Base-by-base conservation (phyloP, 2,329 filamentous ascomycete species). In the Cytospora mali region DNA sequence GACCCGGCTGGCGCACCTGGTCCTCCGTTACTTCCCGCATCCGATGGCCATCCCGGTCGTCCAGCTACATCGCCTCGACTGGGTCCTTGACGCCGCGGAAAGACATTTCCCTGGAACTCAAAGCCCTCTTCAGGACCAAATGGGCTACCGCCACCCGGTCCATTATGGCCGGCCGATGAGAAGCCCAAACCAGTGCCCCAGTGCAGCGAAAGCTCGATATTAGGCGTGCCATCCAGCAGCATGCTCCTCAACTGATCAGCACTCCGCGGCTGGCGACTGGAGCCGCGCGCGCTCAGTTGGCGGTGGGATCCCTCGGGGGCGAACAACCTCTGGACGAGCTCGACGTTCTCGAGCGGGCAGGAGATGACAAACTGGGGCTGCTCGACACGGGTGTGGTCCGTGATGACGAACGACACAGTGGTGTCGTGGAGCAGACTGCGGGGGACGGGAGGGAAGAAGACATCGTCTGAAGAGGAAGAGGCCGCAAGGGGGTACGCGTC, bases 291-390 rank as follows among this genome's bases (percentile, higher is more conserved):
- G n/a, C 31, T 50, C 13, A 65, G 60, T 23, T 27, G 27, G 25
- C 51, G 61, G 9, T 16, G 33, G 7, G 59, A 62, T 29, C 60
- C 55, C 11, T 55, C 52, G 0, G 63, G 63, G 0, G 60, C 63
- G 4, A 65, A 55, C 35, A 59, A 25, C 18, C 55, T 39, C 21
- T 55, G 46, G 16, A 65, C 33, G 6, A 53, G 35, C 10, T 62
- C 55, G 48, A 65, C 63, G 28, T 62, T 51, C 55, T 65, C 63
- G n/a, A 65, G 57, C 1, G 63, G 28, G n/a, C 63, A 65, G 0
- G 63, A 62, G 35, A 65, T 56, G 33, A 65, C 63, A 5, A 65
- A 65, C 28, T 60, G 55, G n/a, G 63, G 63, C 13, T 62, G 60
- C 23, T 62, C 63, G 1, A 51, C 46, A 5, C 52, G 63, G 6